A percentile compares a stretch with the other conserved stretches of the same genome.
Conservation (phyloP, 164 flowering plant species). For the Aristolochia fimbriata region DNA sequence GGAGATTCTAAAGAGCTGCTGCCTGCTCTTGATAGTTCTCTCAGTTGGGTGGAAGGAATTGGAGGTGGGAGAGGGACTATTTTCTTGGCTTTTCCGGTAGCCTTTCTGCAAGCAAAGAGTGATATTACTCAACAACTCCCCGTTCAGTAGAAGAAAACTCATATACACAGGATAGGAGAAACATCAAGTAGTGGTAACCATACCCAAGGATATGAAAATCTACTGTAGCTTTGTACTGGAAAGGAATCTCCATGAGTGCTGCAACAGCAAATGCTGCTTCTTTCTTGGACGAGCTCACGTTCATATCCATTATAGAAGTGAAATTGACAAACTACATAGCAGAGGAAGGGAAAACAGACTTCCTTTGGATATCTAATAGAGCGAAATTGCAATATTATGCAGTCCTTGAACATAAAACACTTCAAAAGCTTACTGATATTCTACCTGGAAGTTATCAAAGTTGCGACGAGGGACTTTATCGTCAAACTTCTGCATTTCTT, state of each 20-base stretch:
- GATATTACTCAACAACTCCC: background rate
- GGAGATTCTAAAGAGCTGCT: background rate
- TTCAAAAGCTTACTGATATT: background rate
- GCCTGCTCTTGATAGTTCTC: constrained; percentile 1
- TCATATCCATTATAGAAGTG: constrained; percentile 65
- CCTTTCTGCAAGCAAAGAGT: background rate
- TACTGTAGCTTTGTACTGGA: constrained; percentile 69
- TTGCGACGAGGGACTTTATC: constrained; percentile 81
- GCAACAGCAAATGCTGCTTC: constrained; percentile 68
- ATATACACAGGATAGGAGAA: background rate
- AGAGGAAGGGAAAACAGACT: background rate
- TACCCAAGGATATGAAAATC: constrained; percentile 59
- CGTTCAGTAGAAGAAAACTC: background rate
- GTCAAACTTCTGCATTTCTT: constrained; percentile 84
- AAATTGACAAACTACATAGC: constrained; percentile 61
- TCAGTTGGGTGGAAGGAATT: too few species aligned
- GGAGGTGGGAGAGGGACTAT: constrained; percentile 2
- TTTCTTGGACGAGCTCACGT: constrained; percentile 35
- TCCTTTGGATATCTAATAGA: background rate
- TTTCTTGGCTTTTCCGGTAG: background rate
- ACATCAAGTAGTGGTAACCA: constrained; percentile 1
- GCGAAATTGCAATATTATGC: background rate
- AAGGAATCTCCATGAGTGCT: constrained; percentile 78
- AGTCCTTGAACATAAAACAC: background rate
- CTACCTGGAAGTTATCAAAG: constrained; percentile 86